These are phyloP conservation scores for Monosporascus sp. DNA, from an alignment of 2,329 filamentous ascomycete genomes.

Conservation along the genomic window DNA sequence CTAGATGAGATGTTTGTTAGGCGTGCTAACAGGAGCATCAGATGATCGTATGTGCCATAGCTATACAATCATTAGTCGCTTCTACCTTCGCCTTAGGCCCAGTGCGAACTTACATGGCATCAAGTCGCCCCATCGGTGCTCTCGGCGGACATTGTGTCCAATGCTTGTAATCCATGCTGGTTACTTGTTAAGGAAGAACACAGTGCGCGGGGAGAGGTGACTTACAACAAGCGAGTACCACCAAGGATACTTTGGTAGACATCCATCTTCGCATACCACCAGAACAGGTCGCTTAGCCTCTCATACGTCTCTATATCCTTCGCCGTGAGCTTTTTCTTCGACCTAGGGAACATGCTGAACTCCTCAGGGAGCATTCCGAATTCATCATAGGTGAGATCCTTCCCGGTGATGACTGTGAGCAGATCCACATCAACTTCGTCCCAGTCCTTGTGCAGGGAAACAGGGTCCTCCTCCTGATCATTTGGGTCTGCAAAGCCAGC, in stretches of 20 bases:
- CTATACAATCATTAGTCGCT: slow-evolving; percentile 37
- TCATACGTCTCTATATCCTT: slow-evolving; percentile 76
- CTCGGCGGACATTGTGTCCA: slow-evolving; percentile 89
- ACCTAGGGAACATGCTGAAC: slow-evolving; percentile 20
- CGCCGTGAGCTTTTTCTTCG: slow-evolving; percentile 35
- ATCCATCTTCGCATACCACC: slow-evolving; percentile 96
- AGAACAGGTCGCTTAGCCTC: slow-evolving; percentile 79
- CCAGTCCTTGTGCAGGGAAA: slow-evolving; percentile 27
- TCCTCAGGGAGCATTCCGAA: slow-evolving; percentile 35
- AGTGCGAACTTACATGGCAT: slow-evolving; percentile 56
- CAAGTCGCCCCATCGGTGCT: slow-evolving; percentile 68
- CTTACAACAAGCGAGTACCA: slow-evolving; percentile 80
- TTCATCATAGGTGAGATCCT: slow-evolving; percentile 46
- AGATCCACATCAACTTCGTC: slow-evolving; percentile 31
- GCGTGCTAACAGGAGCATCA: slow-evolving; percentile 75
- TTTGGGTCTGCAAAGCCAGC: not conserved
- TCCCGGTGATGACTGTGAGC: slow-evolving; percentile 44
- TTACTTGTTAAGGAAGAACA: slow-evolving; percentile 4
- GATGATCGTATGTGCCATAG: slow-evolving; percentile 84
- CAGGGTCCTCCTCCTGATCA: slow-evolving; percentile 14
- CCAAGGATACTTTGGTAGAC: slow-evolving; percentile 86
- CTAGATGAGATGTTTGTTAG: slow-evolving; percentile 72
- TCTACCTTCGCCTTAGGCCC: not conserved
- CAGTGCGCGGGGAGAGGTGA: slow-evolving; percentile 17
- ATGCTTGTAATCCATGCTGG: slow-evolving; percentile 69